These are phyloP conservation scores for Acarospora socialis DNA, from an alignment of 2,329 filamentous ascomycete genomes.

Conservation along the genomic window DNA sequence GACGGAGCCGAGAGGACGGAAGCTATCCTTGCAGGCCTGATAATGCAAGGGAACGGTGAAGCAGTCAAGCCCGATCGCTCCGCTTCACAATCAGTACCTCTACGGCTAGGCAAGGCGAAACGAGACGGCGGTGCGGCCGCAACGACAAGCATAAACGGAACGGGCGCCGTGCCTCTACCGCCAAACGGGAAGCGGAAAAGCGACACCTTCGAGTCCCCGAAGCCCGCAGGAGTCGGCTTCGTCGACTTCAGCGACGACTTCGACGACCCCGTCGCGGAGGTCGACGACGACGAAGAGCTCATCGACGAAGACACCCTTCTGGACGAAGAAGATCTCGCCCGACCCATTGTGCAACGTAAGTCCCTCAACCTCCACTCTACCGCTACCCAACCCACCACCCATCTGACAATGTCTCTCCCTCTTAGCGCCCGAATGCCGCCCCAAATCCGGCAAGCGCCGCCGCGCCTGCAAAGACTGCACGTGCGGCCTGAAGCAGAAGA, in stretches of 20 bases:
- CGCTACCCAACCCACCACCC: too few species aligned
- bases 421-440: conserved; percentile 68
- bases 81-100: conserved; percentile 41
- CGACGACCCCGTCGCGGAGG: conserved; percentile 37
- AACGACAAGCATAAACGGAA: conserved; percentile 10
- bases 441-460: conserved; percentile 74
- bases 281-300: conserved; percentile 59
- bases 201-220: conserved; percentile 24
- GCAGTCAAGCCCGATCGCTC: conserved; percentile 60
- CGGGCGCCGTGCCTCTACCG: conserved; percentile 12
- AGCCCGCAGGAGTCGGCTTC: conserved; percentile 49
- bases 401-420: conserved; percentile 3
- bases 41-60: conserved; percentile 42
- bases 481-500: conserved; percentile 73
- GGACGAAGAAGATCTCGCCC: conserved; percentile 67
- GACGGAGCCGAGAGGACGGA: conserved; percentile 48
- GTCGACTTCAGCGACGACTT: conserved; percentile 55
- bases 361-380: conserved; percentile 18
- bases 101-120: conserved; percentile 45
- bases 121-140: conserved; percentile 15
- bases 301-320: conserved; percentile 85
- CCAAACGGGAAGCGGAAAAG: conserved; percentile 15
- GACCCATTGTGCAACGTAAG: conserved; percentile 68
- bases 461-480: conserved; percentile 97
- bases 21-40: conserved; percentile 68